These are phyloP conservation scores for Exserohilum rostratum DNA, from an alignment of 2,329 filamentous ascomycete genomes.

Conservation along the genomic window DNA sequence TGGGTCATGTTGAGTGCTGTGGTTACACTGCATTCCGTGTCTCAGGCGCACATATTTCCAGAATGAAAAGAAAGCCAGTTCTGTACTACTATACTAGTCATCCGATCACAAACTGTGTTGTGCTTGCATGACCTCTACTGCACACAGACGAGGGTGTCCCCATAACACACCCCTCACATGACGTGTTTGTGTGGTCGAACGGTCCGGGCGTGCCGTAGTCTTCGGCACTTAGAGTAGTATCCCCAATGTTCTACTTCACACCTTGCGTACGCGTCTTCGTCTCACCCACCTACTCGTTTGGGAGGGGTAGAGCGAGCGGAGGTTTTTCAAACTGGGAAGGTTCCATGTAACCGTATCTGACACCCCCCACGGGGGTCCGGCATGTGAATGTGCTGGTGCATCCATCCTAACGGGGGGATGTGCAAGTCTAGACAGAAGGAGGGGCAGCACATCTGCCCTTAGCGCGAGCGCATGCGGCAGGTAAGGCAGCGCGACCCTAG, in stretches of 20 bases:
- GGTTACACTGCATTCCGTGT: conserved; percentile 18
- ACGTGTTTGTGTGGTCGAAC: no score
- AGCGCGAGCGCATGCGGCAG: neutral
- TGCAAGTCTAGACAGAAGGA: no score
- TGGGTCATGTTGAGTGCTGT: conserved; percentile 15
- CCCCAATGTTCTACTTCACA: no score
- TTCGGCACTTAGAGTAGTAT: no score
- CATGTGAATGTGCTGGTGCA: neutral
- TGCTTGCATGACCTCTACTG: no score
- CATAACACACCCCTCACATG: no score
- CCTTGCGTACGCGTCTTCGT: neutral
- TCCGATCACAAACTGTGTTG: neutral
- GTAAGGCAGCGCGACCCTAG: neutral
- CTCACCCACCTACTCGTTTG: neutral
- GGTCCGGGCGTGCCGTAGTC: no score
- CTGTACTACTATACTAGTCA: neutral
- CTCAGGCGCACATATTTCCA: conserved; percentile 14
- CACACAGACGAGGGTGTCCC: no score
- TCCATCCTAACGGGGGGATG: no score
- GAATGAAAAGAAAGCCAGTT: conserved; percentile 13
- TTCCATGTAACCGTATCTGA: neutral
- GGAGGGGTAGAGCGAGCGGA: neutral
- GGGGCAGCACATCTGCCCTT: no score
- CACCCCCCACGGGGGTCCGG: neutral
- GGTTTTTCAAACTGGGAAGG: neutral